Evolutionary conservation across 2,329 filamentous ascomycete species (phyloP).

Genomic region (Cladosporium sp.): DNA sequence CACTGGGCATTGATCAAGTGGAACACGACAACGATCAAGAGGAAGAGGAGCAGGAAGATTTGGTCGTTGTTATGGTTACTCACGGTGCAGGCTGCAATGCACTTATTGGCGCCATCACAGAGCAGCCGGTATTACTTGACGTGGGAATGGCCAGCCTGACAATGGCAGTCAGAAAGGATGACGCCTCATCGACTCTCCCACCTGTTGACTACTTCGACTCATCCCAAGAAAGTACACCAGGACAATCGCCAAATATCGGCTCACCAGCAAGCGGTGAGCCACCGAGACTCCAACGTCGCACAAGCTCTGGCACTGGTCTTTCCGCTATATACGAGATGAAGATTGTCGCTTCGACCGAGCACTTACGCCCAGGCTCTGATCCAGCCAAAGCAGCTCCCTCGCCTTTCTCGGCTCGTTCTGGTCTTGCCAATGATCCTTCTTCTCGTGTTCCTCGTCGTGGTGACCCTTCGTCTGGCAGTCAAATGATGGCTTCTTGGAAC

Average conservation of each 20-base stretch:
- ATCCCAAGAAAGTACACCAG: constrained; percentile 12
- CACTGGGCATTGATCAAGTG: constrained; percentile 32
- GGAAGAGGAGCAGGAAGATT: constrained; percentile 62
- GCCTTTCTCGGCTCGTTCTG: constrained; percentile 1
- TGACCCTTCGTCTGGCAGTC: background rate
- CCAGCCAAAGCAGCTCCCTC: constrained; percentile 21
- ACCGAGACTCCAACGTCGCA: constrained; percentile 22
- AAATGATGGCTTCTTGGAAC: constrained; percentile 7
- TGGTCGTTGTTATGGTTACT: constrained; percentile 81
- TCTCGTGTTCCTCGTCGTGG: background rate
- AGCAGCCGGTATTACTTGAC: constrained; percentile 85
- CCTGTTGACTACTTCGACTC: constrained; percentile 12
- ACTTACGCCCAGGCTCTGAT: constrained; percentile 54
- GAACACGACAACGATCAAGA: constrained; percentile 36
- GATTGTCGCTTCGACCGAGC: constrained; percentile 69
- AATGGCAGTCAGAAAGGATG: constrained; percentile 65
- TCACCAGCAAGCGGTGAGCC: constrained; percentile 25
- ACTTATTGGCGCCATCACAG: constrained; percentile 83
- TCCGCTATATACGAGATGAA: constrained; percentile 67
- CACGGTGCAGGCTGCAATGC: constrained; percentile 97
- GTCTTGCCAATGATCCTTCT: background rate
- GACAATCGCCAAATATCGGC: constrained; percentile 20
- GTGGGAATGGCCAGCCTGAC: constrained; percentile 87
- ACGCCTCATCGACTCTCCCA: constrained; percentile 24
- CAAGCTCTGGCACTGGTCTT: constrained; percentile 40